These are phyloP conservation scores for Botryobasidium botryosum DNA, from an alignment of 768 basidiomycete species.

Conservation along the genomic window DNA sequence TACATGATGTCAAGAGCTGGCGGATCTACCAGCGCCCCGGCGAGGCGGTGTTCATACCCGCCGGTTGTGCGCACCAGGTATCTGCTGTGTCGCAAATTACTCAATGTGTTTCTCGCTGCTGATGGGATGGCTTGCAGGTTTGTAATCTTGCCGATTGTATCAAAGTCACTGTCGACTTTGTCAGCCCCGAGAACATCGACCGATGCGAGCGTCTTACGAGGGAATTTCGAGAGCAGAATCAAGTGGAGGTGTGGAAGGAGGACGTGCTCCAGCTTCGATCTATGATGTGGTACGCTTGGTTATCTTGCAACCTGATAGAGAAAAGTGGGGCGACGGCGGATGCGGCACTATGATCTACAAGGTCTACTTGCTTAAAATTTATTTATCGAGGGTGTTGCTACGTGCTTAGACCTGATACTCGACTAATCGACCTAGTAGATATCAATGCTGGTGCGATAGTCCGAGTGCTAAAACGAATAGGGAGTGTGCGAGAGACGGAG, in stretches of 20 bases:
- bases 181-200: conserved; percentile 80
- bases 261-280: conserved; percentile 81
- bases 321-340: too few relatives aligned
- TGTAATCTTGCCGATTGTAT: conserved; percentile 89
- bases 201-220: conserved; percentile 72
- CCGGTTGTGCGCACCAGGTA: conserved; percentile 84
- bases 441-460: too few relatives aligned
- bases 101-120: background rate
- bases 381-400: too few relatives aligned
- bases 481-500: too few relatives aligned
- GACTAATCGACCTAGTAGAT: too few relatives aligned
- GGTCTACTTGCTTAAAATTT: too few relatives aligned
- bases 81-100: conserved; percentile 1
- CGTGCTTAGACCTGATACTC: too few relatives aligned
- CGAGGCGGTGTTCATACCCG: conserved; percentile 90
- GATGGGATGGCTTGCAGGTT: conserved; percentile 49
- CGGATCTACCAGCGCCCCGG: conserved; percentile 81
- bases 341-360: too few relatives aligned
- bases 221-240: conserved; percentile 85
- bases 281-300: conserved; percentile 92
- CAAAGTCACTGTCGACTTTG: conserved; percentile 91
- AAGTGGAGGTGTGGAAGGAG: conserved; percentile 79
- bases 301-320: conserved; percentile 31
- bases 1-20: conserved; percentile 57
- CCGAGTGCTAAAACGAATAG: too few relatives aligned